A percentile compares a stretch with the other conserved stretches of the same genome.
These are phyloP conservation scores for Trypanosoma congolense DNA, from an alignment of 208 protist genomes.

Conservation along the genomic window DNA sequence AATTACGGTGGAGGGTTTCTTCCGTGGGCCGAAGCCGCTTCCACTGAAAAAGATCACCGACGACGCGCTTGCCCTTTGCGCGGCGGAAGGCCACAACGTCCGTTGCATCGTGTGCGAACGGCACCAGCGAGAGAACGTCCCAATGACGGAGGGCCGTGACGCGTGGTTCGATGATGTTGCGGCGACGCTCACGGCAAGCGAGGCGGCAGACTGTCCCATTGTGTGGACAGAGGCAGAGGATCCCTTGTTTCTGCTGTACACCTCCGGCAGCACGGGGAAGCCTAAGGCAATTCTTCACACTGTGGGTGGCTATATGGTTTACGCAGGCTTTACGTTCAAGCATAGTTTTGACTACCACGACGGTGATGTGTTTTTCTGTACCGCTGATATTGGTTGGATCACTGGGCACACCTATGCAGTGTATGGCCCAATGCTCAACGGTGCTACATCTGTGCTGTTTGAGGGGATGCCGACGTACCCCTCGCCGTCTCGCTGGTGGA, in stretches of 20 bases:
- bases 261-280: slow-evolving; percentile 95
- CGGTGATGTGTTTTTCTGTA: slow-evolving; percentile 95
- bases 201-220: slow-evolving; percentile 49
- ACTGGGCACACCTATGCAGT: slow-evolving; percentile 97
- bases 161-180: slow-evolving; percentile 65
- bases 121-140: slow-evolving; percentile 33
- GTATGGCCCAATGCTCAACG: slow-evolving; percentile 97
- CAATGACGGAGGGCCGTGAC: slow-evolving; percentile 60
- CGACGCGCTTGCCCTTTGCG: slow-evolving; percentile 55
- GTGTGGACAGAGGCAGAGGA: slow-evolving; percentile 94
- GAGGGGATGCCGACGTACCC: slow-evolving; percentile 94
- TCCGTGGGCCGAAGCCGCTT: slow-evolving; percentile 85
- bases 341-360: slow-evolving; percentile 95
- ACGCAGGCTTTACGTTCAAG: slow-evolving; percentile 86
- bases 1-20: slow-evolving; percentile 75
- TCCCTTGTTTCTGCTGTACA: slow-evolving; percentile 97
- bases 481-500: slow-evolving; percentile 82
- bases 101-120: slow-evolving; percentile 57
- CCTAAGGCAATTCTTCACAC: slow-evolving; percentile 96
- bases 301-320: slow-evolving; percentile 93
- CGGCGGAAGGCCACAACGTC: slow-evolving; percentile 17
- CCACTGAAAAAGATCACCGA: slow-evolving; percentile 87
- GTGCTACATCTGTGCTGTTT: slow-evolving; percentile 94
- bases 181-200: slow-evolving; percentile 22
- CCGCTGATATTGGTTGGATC: slow-evolving; percentile 93